Percentiles rank a stretch among this genome's conserved stretches.
Conservation (phyloP, 2,329 filamentous ascomycete genomes). For the Aspergillus brasiliensis region DNA sequence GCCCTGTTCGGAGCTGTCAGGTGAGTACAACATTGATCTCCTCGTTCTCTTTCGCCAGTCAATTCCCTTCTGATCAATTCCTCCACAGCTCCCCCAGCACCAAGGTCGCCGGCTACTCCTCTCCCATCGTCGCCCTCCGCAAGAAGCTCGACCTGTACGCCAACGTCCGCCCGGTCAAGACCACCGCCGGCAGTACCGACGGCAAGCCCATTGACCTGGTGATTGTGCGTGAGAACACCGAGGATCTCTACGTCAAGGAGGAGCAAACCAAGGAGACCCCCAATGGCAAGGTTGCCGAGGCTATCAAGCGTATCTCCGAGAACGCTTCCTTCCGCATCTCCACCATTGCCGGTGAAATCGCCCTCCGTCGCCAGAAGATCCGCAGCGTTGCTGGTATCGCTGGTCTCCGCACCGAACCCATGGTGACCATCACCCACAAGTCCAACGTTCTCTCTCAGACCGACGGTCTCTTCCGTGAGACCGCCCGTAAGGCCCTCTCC, state of each 20-base stretch:
- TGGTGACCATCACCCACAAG: conserved; percentile 98
- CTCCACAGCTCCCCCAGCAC: conserved; percentile 72
- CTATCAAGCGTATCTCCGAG: conserved; percentile 95
- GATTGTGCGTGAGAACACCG: conserved; percentile 97
- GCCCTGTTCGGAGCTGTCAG: conserved; percentile 95
- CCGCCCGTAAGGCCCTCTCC: conserved; percentile 72
- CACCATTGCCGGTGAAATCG: conserved; percentile 92
- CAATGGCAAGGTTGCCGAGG: conserved; percentile 83
- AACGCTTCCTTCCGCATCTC: conserved; percentile 83
- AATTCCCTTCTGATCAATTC: neutral
- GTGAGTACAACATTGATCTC: conserved; percentile 33
- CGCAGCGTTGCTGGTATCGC: conserved; percentile 58
- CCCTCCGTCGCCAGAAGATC: conserved; percentile 79
- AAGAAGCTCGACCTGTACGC: conserved; percentile 95
- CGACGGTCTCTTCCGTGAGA: conserved; percentile 89
- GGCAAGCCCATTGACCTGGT: conserved; percentile 82
- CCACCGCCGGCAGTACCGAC: conserved; percentile 56
- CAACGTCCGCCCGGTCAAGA: conserved; percentile 96
- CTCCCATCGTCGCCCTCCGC: conserved; percentile 92
- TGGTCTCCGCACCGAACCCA: conserved; percentile 61
- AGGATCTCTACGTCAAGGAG: conserved; percentile 97
- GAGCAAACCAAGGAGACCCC: conserved; percentile 78
- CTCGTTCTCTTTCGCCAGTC: neutral
- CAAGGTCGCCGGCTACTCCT: conserved; percentile 92
- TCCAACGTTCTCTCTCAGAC: conserved; percentile 96